phyloP scores from a whole-genome alignment of 768 basidiomycete species.

The Sporobolomyces pararoseus region DNA sequence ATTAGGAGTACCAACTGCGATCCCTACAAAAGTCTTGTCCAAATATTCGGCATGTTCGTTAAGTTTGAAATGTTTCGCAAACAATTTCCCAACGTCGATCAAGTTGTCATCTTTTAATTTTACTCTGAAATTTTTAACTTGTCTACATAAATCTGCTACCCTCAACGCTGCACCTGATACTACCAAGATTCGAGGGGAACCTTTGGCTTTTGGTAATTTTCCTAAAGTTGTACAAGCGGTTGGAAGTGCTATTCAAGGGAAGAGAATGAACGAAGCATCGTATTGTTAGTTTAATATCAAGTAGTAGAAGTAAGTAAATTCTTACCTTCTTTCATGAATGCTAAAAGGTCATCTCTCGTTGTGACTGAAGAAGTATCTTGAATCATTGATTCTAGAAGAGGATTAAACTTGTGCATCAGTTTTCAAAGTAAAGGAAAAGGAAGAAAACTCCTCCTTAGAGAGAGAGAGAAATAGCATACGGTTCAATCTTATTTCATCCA shows the following conservation, averaged over 20 bases:
- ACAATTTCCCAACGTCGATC: constrained; percentile 89
- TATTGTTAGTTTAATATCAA: not conserved
- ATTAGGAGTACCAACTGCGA: constrained; percentile 88
- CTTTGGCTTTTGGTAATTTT: constrained; percentile 70
- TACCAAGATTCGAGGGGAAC: constrained; percentile 82
- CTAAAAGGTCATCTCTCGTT: constrained; percentile 64
- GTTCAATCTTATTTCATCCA: constrained; percentile 72
- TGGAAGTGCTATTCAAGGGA: constrained; percentile 59
- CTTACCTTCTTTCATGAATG: constrained; percentile 72
- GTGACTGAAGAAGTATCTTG: constrained; percentile 72
- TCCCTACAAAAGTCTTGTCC: constrained; percentile 74
- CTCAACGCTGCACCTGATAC: constrained; percentile 83
- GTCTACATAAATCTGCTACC: constrained; percentile 78
- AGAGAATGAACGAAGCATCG: not conserved
- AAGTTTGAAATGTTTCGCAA: constrained; percentile 89
- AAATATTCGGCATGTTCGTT: constrained; percentile 80
- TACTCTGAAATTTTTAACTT: constrained; percentile 54
- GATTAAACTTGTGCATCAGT: not conserved
- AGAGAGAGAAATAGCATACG: constrained; percentile 57
- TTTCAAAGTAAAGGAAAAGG: not conserved
- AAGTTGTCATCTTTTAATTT: constrained; percentile 27
- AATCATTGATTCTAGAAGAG: constrained; percentile 62
- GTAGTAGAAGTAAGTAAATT: not conserved
- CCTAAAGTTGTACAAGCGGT: constrained; percentile 64
- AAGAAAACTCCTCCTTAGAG: not conserved